phyloP scores from a whole-genome alignment of 1,284 basidiomycete genomes.

The Polyporus tsugae region DNA sequence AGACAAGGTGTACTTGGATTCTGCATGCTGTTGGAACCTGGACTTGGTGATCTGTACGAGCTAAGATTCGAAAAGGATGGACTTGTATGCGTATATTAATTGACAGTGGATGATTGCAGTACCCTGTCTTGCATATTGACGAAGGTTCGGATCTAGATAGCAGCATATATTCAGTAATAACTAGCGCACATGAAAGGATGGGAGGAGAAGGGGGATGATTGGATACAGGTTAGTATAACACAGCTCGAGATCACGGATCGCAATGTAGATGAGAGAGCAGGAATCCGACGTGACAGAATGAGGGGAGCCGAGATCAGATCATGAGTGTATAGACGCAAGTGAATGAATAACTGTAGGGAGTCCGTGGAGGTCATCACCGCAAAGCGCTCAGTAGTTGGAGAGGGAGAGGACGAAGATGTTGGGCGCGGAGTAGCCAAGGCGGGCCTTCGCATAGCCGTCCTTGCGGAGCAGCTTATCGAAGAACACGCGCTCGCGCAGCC shows the following conservation, averaged over 20 bases:
- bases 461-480: conserved; percentile 72
- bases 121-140: neutral
- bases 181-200: neutral
- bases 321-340: conserved; percentile 11
- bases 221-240: conserved; percentile 20
- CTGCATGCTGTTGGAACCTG: neutral
- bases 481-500: conserved; percentile 74
- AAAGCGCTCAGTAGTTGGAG: conserved; percentile 30
- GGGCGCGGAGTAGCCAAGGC: conserved; percentile 78
- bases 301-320: neutral
- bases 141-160: neutral
- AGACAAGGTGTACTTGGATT: neutral
- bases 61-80: neutral
- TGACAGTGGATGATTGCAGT: neutral
- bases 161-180: conserved; percentile 9
- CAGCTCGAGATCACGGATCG: conserved; percentile 20
- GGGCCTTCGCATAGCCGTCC: conserved; percentile 61
- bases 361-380: neutral
- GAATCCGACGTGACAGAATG: neutral
- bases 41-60: neutral
- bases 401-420: conserved; percentile 75
- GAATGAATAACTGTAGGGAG: conserved; percentile 21
- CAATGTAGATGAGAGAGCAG: conserved; percentile 12
- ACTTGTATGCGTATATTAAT: neutral
- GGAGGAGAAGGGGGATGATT: neutral